Percentiles rank a stretch among this genome's conserved stretches.
phyloP scores from a whole-genome alignment of 371 early-diverging fungal genomes.

The Encephalitozoon intestinalis region DNA sequence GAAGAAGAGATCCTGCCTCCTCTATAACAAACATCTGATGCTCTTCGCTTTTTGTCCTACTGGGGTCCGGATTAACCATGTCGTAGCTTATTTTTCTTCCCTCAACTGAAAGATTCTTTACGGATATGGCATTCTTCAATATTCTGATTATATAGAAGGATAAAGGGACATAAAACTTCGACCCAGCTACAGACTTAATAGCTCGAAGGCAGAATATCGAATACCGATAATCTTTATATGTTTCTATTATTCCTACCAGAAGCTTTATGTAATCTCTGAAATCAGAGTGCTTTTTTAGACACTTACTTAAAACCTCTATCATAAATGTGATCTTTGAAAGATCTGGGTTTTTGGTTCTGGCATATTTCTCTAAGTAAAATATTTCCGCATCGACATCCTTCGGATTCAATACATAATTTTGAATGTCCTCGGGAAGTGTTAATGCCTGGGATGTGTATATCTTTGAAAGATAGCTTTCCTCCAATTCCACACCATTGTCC shows the following conservation, averaged over 20 bases:
- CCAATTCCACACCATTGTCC: neutral
- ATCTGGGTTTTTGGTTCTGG: neutral
- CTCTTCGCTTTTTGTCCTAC: constrained; percentile 1
- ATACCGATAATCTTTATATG: neutral
- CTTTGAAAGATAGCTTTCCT: neutral
- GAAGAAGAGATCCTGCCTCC: constrained; percentile 2
- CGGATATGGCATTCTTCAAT: constrained; percentile 7
- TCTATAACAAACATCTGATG: constrained; percentile 3
- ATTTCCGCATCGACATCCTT: neutral
- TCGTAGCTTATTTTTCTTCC: neutral
- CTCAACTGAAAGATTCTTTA: neutral
- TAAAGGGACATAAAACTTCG: neutral
- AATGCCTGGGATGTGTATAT: neutral
- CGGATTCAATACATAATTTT: neutral
- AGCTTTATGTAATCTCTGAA: constrained; percentile 15
- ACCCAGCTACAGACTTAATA: neutral
- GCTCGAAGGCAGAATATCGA: constrained; percentile 19
- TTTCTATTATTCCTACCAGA: constrained; percentile 1
- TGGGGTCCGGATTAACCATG: neutral
- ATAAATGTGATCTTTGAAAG: constrained; percentile 9
- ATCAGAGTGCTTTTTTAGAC: constrained; percentile 1
- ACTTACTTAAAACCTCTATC: constrained; percentile 10
- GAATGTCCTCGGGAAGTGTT: neutral
- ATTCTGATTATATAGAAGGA: constrained; percentile 6
- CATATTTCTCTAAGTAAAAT: neutral